Conservation (phyloP, 2,329 filamentous ascomycete genomes). For the Monosporascus sp. region DNA sequence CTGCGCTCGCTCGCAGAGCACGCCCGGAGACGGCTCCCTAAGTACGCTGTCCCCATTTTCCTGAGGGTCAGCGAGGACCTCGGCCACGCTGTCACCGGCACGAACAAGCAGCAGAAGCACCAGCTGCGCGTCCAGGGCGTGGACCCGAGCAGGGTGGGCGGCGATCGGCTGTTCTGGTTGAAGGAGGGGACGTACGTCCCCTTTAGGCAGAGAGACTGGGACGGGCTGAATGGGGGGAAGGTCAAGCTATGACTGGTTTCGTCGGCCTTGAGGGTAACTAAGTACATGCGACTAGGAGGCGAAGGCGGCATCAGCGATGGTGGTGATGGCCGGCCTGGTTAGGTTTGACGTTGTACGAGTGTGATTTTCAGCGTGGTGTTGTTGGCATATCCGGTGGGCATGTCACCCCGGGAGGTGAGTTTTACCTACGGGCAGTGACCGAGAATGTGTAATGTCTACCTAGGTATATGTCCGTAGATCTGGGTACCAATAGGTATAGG, state of each 20-base stretch:
- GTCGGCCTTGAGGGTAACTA: neutral
- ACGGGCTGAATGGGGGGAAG: constrained; percentile 56
- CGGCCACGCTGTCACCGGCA: constrained; percentile 66
- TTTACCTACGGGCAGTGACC: neutral
- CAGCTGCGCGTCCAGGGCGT: constrained; percentile 68
- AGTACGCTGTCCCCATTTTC: constrained; percentile 74
- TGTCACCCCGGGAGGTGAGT: neutral
- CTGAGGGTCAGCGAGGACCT: constrained; percentile 58
- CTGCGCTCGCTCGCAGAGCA: constrained; percentile 59
- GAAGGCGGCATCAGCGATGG: neutral
- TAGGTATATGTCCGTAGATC: too few relatives aligned
- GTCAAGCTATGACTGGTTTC: constrained; percentile 58
- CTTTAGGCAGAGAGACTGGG: constrained; percentile 66
- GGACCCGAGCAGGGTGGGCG: constrained; percentile 50
- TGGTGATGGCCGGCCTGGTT: neutral
- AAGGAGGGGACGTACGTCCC: constrained; percentile 59
- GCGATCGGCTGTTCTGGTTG: constrained; percentile 59
- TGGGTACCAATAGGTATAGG: too few relatives aligned
- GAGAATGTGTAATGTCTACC: too few relatives aligned
- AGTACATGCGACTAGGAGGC: neutral
- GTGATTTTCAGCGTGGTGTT: neutral
- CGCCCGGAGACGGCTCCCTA: constrained; percentile 54
- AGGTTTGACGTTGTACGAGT: neutral
- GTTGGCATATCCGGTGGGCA: neutral
- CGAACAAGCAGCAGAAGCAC: constrained; percentile 85